Base-by-base conservation (phyloP, 306 rosid species). In the Cicer pinnatifidum region DNA sequence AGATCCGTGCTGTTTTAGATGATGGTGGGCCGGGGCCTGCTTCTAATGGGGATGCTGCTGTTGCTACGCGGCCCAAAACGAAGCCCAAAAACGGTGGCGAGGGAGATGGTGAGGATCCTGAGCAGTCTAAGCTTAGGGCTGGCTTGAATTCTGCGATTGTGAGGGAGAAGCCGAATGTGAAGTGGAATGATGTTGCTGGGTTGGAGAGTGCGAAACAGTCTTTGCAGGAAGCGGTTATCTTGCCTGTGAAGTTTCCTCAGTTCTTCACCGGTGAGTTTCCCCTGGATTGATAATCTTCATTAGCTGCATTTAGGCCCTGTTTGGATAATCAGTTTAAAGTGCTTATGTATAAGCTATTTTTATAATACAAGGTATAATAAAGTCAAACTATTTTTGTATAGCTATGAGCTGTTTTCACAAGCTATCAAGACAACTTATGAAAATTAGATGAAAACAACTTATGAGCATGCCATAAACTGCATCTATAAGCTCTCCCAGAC, bases 111-210 rank as follows among this genome's bases (percentile, higher is more conserved):
- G 99, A 90, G 68, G 99, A 93, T 80, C 92, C 90, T 0, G 99
- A 91, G 81, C 97, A 94, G 82, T 39, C 89, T 3, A 94, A 94
- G 92, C 88, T 94, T 3, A 78, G 97, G 64, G 85, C 99, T 0
- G 99, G 99, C 33, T 81, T 94, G 39, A 87, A 94, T 67, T 94
- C 99, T 0, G 99, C 99, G 0, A 94, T 94, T 46, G 81, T 94
- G 3, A 80, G 99, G 81, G 99, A 94, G 82, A 94, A 94, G 75
- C 99, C 99, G 17, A 88, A 94, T 61, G 86, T 94, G 8, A 90
- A 94, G 87, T 94, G 99, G 99, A 91, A 86, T 61, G 99, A 94
- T 44, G 99, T 94, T 6, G 99, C 99, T 0, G 99, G 99, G 6
- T 77, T 95, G 69, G 99, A 95, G 77, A 95, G 97, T 60, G 99